Evolutionary conservation across 2,329 filamentous ascomycete genomes (phyloP).

Genomic region (Alternaria brassicicola): DNA sequence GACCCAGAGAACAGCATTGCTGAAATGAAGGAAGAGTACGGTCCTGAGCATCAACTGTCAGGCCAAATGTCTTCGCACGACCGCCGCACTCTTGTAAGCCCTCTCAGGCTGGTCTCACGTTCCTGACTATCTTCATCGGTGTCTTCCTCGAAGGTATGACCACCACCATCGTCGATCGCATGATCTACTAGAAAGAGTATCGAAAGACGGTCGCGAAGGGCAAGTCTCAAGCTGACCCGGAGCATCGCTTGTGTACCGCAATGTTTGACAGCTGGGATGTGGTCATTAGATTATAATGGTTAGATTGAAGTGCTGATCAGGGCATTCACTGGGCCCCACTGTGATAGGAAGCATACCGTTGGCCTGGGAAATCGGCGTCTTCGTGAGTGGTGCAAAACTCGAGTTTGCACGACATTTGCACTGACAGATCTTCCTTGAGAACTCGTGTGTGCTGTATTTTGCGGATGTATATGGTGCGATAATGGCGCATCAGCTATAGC

Average conservation of each 20-base stretch:
- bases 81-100: slow-evolving; percentile 39
- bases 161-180: slow-evolving; percentile 44
- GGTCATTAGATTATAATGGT: slow-evolving; percentile 64
- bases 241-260: slow-evolving; percentile 64
- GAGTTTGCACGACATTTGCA: neutral
- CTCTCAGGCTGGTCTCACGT: slow-evolving; percentile 41
- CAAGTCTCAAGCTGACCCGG: slow-evolving; percentile 52
- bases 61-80: slow-evolving; percentile 31
- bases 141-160: slow-evolving; percentile 36
- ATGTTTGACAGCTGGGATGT: slow-evolving; percentile 64
- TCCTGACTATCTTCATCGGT: slow-evolving; percentile 44
- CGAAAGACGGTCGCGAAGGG: slow-evolving; percentile 35
- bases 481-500: slow-evolving; percentile 48
- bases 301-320: slow-evolving; percentile 61
- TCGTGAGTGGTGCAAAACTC: slow-evolving; percentile 53
- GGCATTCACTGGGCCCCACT: slow-evolving; percentile 57
- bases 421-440: slow-evolving; percentile 11
- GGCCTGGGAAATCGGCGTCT: slow-evolving; percentile 65
- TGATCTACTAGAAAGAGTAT: slow-evolving; percentile 46
- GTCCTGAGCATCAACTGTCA: neutral
- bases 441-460: slow-evolving; percentile 38
- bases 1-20: neutral
- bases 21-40: neutral
- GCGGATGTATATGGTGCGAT: slow-evolving; percentile 42
- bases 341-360: slow-evolving; percentile 62